phyloP scores from a whole-genome alignment of 2,329 filamentous ascomycete genomes.

The Cladophialophora yegresii region DNA sequence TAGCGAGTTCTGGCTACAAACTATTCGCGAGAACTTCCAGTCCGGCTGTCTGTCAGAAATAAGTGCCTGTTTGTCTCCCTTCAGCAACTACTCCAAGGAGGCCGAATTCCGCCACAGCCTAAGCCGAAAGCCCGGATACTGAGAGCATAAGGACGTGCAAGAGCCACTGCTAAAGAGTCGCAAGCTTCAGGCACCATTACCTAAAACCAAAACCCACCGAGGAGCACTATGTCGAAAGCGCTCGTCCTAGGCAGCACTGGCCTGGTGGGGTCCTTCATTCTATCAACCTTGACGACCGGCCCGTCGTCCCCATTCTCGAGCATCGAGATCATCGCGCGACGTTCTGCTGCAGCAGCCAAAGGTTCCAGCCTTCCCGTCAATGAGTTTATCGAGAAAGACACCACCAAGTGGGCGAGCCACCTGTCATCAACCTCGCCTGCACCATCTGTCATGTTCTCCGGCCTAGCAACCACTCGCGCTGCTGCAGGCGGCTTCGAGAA shows the following conservation, averaged over 20 bases:
- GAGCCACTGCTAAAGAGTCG: neutral
- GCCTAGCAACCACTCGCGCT: slow-evolving; percentile 76
- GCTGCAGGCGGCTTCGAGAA: slow-evolving; percentile 73
- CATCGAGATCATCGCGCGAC: slow-evolving; percentile 51
- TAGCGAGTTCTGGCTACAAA: neutral
- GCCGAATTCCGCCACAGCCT: neutral
- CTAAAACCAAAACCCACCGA: neutral
- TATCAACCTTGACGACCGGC: slow-evolving; percentile 53
- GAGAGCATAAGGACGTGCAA: neutral
- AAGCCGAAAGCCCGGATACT: neutral
- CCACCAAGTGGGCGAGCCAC: slow-evolving; percentile 65
- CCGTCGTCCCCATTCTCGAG: slow-evolving; percentile 43
- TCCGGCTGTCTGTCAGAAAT: neutral
- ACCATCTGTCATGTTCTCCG: slow-evolving; percentile 70
- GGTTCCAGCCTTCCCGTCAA: slow-evolving; percentile 56
- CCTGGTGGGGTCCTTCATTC: slow-evolving; percentile 65
- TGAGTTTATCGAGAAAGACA: slow-evolving; percentile 68
- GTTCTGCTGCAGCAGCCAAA: slow-evolving; percentile 46
- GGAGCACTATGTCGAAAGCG: slow-evolving; percentile 46
- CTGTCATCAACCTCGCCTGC: slow-evolving; percentile 59
- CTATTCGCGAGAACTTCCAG: neutral
- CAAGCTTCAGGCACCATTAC: neutral
- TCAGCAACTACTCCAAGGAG: neutral
- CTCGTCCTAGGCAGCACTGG: slow-evolving; percentile 52
- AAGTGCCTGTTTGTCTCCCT: neutral